Conservation (phyloP, 106 monocot species). For the Allium sativum region DNA sequence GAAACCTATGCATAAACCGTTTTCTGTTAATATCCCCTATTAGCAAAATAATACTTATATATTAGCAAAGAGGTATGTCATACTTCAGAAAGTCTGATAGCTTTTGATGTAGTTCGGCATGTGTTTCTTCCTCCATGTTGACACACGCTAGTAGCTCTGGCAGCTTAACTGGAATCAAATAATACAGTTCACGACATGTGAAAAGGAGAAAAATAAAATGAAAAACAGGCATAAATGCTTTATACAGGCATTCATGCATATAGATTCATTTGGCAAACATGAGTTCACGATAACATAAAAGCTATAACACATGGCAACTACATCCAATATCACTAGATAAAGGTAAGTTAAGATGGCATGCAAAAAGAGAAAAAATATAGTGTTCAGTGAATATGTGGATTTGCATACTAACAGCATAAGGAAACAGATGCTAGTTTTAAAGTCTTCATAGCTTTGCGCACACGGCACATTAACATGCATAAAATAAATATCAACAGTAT, state of each 20-base stretch:
- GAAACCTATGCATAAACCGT: constrained; percentile 30
- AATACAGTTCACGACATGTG: not conserved
- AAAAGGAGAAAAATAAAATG: not conserved
- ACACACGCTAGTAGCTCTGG: constrained; percentile 79
- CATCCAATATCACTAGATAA: too few species aligned
- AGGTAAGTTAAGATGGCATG: too few species aligned
- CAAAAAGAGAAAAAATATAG: too few species aligned
- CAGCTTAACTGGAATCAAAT: constrained; percentile 64
- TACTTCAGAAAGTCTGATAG: constrained; percentile 90
- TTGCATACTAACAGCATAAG: too few species aligned
- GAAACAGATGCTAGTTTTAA: too few species aligned
- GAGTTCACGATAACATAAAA: not conserved
- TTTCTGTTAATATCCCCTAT: not conserved
- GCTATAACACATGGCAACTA: not conserved
- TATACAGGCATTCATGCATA: not conserved
- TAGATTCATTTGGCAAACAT: not conserved
- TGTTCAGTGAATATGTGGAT: too few species aligned
- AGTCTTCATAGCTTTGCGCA: too few species aligned
- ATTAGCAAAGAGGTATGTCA: not conserved
- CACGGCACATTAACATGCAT: too few species aligned
- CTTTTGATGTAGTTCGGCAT: constrained; percentile 65
- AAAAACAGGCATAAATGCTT: not conserved
- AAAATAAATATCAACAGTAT: too few species aligned
- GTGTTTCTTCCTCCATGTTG: constrained; percentile 91
- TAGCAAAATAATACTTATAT: not conserved